Conservation (phyloP, 768 basidiomycete genomes). For the Hygrophoropsis aurantiaca region DNA sequence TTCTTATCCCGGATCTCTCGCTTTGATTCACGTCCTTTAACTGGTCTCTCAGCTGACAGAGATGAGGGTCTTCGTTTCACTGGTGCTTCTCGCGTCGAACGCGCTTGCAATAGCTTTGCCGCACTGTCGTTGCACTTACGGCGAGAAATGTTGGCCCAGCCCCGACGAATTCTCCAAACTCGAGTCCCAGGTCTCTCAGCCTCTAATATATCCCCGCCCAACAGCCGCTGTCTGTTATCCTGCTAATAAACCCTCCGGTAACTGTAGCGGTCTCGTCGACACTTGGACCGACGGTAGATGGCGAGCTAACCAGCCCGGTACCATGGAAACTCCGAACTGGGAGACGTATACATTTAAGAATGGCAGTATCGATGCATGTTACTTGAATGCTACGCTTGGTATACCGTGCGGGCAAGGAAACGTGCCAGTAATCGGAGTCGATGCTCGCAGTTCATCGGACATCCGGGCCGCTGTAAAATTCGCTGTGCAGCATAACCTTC, state of each 20-base stretch:
- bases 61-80: constrained; percentile 1
- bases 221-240: constrained; percentile 45
- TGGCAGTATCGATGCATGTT: constrained; percentile 40
- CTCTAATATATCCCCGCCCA: constrained; percentile 41
- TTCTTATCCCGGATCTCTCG: too few species aligned
- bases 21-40: too few species aligned
- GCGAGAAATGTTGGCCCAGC: constrained; percentile 45
- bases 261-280: constrained; percentile 34
- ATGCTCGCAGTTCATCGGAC: constrained; percentile 9
- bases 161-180: constrained; percentile 31
- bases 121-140: constrained; percentile 39
- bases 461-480: constrained; percentile 14
- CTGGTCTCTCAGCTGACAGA: too few species aligned
- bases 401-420: constrained; percentile 11
- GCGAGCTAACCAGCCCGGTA: constrained; percentile 38
- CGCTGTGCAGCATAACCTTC: constrained; percentile 9
- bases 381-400: constrained; percentile 26
- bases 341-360: constrained; percentile 35
- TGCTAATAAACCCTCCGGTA: constrained; percentile 29
- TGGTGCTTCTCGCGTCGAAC: not conserved
- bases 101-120: not conserved
- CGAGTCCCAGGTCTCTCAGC: constrained; percentile 39
- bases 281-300: constrained; percentile 34
- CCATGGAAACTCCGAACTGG: constrained; percentile 31
- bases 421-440: constrained; percentile 10